Evolutionary conservation across 768 basidiomycete species (phyloP).

Genomic region (Dacryopinax primogenitus): DNA sequence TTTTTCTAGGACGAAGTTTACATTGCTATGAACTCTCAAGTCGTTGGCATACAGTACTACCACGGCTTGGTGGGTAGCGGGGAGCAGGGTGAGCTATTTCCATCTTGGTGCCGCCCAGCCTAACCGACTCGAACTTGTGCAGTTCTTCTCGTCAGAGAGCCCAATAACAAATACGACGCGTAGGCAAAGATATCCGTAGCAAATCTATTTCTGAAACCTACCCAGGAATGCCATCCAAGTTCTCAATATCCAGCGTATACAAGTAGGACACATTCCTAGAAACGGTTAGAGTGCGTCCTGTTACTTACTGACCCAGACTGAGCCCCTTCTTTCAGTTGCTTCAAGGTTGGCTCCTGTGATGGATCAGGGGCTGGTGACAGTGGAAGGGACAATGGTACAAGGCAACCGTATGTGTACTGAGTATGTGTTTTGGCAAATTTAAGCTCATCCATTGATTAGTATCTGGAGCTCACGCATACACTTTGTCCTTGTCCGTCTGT

Average conservation of each 20-base stretch:
- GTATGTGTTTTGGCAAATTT: background rate
- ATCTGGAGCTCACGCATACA: slow-evolving; percentile 40
- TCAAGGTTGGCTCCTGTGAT: slow-evolving; percentile 54
- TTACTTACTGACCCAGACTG: background rate
- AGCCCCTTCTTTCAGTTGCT: slow-evolving; percentile 30
- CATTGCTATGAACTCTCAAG: slow-evolving; percentile 41
- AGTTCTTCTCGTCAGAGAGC: slow-evolving; percentile 54
- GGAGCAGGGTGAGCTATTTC: slow-evolving; percentile 37
- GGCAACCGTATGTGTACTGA: slow-evolving; percentile 44
- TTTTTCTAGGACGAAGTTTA: slow-evolving; percentile 57
- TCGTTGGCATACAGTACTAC: slow-evolving; percentile 81
- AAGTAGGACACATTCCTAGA: slow-evolving; percentile 73
- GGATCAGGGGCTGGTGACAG: slow-evolving; percentile 46
- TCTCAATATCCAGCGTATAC: slow-evolving; percentile 53
- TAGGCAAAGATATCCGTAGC: slow-evolving; percentile 17
- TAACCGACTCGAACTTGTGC: slow-evolving; percentile 19
- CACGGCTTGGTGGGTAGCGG: slow-evolving; percentile 67
- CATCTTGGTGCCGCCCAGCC: slow-evolving; percentile 21
- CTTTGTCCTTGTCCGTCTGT: slow-evolving; percentile 44
- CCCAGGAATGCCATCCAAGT: slow-evolving; percentile 65
- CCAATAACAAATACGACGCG: slow-evolving; percentile 51
- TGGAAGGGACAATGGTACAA: slow-evolving; percentile 58
- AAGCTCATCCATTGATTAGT: slow-evolving; percentile 11
- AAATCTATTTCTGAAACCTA: background rate
- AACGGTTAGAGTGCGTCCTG: slow-evolving; percentile 17